A percentile compares a stretch with the other conserved stretches of the same genome.
phyloP scores from a whole-genome alignment of 1,139 yeast genomes.

The Neolecta irregularis region DNA sequence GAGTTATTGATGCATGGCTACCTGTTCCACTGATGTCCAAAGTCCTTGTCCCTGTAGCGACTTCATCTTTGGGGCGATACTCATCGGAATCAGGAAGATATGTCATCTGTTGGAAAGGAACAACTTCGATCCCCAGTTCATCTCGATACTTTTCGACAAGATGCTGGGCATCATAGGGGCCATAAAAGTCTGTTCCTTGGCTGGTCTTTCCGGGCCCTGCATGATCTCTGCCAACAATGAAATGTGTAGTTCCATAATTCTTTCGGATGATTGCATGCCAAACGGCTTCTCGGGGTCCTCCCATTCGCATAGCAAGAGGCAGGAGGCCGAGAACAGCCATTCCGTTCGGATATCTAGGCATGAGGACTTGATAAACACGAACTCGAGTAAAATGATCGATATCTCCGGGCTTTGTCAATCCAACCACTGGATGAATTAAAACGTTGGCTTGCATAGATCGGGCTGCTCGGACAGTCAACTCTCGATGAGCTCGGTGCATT shows the following conservation, averaged over 20 bases:
- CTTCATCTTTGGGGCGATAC: slow-evolving; percentile 89
- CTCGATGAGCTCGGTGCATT: slow-evolving; percentile 97
- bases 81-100: slow-evolving; percentile 90
- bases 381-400: slow-evolving; percentile 96
- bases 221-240: slow-evolving; percentile 95
- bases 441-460: slow-evolving; percentile 61
- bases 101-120: slow-evolving; percentile 94
- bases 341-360: slow-evolving; percentile 85
- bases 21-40: slow-evolving; percentile 89
- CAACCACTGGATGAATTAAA: slow-evolving; percentile 91
- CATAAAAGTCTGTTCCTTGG: slow-evolving; percentile 84
- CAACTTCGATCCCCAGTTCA: slow-evolving; percentile 78
- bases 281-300: slow-evolving; percentile 94
- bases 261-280: slow-evolving; percentile 97
- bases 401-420: slow-evolving; percentile 93
- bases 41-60: slow-evolving; percentile 64
- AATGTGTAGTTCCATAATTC: slow-evolving; percentile 93
- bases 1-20: too few species aligned
- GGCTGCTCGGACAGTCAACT: slow-evolving; percentile 90
- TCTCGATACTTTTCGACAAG: slow-evolving; percentile 58
- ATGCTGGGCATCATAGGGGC: slow-evolving; percentile 93
- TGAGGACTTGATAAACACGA: slow-evolving; percentile 80
- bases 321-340: slow-evolving; percentile 77
- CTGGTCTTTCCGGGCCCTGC: slow-evolving; percentile 96
- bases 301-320: slow-evolving; percentile 98